These are phyloP conservation scores for Penicillium turbatum DNA, from an alignment of 495 filamentous ascomycete genomes.

Conservation along the genomic window DNA sequence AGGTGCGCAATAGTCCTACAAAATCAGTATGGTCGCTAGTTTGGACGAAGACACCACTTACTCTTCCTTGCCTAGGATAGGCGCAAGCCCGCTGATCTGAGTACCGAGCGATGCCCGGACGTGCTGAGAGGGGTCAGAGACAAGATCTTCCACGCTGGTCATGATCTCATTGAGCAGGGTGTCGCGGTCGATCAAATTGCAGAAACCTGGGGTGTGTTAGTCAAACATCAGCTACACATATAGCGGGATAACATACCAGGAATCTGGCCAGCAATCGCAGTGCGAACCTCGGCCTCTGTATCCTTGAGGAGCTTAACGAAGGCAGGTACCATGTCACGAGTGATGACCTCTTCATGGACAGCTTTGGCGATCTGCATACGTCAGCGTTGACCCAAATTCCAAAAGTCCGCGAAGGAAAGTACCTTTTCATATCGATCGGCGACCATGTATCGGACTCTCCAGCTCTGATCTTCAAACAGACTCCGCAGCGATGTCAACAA, in stretches of 20 bases:
- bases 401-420: constrained; percentile 3
- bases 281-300: constrained; percentile 94
- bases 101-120: constrained; percentile 93
- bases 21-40: background rate
- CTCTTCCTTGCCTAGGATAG: constrained; percentile 97
- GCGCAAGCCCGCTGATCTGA: constrained; percentile 94
- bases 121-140: constrained; percentile 93
- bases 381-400: constrained; percentile 16
- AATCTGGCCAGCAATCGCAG: constrained; percentile 95
- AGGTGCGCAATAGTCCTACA: constrained; percentile 91
- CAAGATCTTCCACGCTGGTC: constrained; percentile 91
- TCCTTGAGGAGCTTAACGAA: constrained; percentile 98
- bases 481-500: constrained; percentile 83
- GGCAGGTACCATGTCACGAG: constrained; percentile 87
- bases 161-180: constrained; percentile 95
- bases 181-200: constrained; percentile 75
- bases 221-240: constrained; percentile 18
- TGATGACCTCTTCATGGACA: constrained; percentile 94
- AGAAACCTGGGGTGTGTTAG: constrained; percentile 65
- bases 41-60: constrained; percentile 44
- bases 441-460: constrained; percentile 98
- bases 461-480: constrained; percentile 98
- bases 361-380: constrained; percentile 82
- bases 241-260: constrained; percentile 55
- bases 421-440: constrained; percentile 98